Conservation (phyloP, 2,329 filamentous ascomycete genomes). For the Teratosphaeriaceae sp. region DNA sequence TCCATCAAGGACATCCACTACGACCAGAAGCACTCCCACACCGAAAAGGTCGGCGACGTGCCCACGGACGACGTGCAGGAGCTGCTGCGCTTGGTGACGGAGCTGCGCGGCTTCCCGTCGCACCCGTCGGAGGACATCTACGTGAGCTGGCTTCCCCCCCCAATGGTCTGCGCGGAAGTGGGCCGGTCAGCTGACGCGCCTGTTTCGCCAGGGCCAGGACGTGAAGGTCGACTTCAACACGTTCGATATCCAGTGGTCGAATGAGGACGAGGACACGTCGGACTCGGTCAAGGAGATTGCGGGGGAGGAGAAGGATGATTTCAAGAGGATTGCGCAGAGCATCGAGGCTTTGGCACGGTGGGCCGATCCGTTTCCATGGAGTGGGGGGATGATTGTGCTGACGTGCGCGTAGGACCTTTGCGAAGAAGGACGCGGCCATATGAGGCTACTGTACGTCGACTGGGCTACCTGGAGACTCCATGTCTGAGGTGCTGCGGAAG, state of each 20-base stretch:
- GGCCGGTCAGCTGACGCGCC: too few species aligned
- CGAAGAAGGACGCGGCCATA: conserved; percentile 34
- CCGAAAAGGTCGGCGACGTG: conserved; percentile 35
- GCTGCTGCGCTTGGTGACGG: conserved; percentile 31
- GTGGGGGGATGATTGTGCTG: too few species aligned
- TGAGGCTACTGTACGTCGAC: conserved; percentile 11
- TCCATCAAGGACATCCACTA: conserved; percentile 27
- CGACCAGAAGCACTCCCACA: conserved; percentile 26
- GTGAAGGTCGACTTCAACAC: conserved; percentile 36
- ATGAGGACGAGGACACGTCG: conserved; percentile 33
- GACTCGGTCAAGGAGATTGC: conserved; percentile 29
- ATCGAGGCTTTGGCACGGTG: conserved; percentile 30
- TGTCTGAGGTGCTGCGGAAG: too few species aligned
- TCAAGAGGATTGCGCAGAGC: conserved; percentile 37
- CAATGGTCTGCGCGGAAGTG: too few species aligned
- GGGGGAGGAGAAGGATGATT: conserved; percentile 37
- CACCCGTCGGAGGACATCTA: conserved; percentile 34
- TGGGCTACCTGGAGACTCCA: too few species aligned
- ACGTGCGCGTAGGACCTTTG: conserved; percentile 35
- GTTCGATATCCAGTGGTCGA: conserved; percentile 38
- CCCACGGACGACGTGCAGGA: conserved; percentile 36
- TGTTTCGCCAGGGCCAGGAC: too few species aligned
- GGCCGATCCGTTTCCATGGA: too few species aligned
- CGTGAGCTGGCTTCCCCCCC: too few species aligned
- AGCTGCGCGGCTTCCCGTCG: conserved; percentile 35